Base-by-base conservation (phyloP, 2,329 filamentous ascomycete genomes). In the Penicillium palitans region DNA sequence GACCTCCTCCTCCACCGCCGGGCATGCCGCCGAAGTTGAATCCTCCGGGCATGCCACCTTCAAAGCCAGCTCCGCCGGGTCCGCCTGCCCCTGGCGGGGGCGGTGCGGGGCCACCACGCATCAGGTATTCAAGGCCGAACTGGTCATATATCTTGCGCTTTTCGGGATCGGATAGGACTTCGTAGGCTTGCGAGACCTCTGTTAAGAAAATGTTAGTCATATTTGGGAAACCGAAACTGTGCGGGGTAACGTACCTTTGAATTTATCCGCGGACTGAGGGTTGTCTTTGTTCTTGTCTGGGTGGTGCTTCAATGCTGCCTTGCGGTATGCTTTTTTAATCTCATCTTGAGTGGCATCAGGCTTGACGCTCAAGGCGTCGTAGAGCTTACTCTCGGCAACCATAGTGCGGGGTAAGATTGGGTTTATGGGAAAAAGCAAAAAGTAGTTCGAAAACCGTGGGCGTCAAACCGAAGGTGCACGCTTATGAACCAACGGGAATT, bases 241-340 rank as follows among this genome's bases (percentile, higher is more conserved):
- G 55, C 54, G 44, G 50, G 53, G 27, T 52, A 58, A 68, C 76
- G 62, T 76, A 83, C 83, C 83, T 80, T 99, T 99, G 83, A 99
- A 99, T 78, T 93, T 97, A 74, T 98, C 95, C 60, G 86, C 82
- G 9, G 93, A 91, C 52, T 86, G 80, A 31, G 92, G 87, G 68
- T 93, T 92, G 78, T 96, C 88, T 77, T 93, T 93, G 83, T 98
- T 99, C 83, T 98, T 99, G 82, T 99, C 95, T 7, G 95, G 95
- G 73, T 99, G 95, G 79, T 87, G 93, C 79, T 93, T 96, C 74
- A 98, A 79, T 55, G 93, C 93, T 56, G 88, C 84, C 83, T 96
- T 96, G 63, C 90, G 72, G 54, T 91, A 74, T 58, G 87, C 95
- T 76, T 98, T 99, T 76, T 97, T 98, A 75, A 99, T 96, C 65